Evolutionary conservation across 495 filamentous ascomycete genomes (phyloP).

Genomic region (Neurospora intermedia): DNA sequence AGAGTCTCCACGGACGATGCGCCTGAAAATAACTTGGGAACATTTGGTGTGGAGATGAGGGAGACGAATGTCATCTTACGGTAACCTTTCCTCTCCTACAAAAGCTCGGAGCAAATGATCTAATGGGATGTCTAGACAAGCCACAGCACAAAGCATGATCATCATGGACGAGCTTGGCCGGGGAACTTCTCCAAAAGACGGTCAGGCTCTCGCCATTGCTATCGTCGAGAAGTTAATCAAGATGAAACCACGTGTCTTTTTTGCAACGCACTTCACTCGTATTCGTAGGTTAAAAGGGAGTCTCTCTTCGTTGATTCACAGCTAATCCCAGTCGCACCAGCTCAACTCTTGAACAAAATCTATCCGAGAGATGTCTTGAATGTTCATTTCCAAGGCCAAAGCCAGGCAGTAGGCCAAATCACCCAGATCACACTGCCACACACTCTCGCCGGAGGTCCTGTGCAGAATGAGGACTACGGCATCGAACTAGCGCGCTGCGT

Average conservation of each 20-base stretch:
- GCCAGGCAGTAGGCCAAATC: slow-evolving; percentile 26
- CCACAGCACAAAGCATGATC: slow-evolving; percentile 62
- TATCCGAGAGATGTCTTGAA: slow-evolving; percentile 68
- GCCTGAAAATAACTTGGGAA: slow-evolving; percentile 84
- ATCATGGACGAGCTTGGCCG: slow-evolving; percentile 91
- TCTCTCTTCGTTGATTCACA: background rate
- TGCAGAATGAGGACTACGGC: slow-evolving; percentile 66
- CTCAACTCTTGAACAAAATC: slow-evolving; percentile 49
- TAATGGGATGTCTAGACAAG: slow-evolving; percentile 37
- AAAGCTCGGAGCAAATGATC: slow-evolving; percentile 30
- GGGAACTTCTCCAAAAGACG: slow-evolving; percentile 83
- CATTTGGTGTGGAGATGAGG: slow-evolving; percentile 89
- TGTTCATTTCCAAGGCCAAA: slow-evolving; percentile 68
- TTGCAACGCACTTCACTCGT: slow-evolving; percentile 85
- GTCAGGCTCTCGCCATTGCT: slow-evolving; percentile 77
- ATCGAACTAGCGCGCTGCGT: slow-evolving; percentile 67
- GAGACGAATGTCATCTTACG: slow-evolving; percentile 87
- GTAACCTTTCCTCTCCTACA: slow-evolving; percentile 21
- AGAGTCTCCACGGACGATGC: slow-evolving; percentile 78
- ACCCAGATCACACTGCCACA: slow-evolving; percentile 73
- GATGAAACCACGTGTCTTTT: slow-evolving; percentile 71
- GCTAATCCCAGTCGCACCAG: slow-evolving; percentile 17
- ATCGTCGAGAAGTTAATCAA: slow-evolving; percentile 79
- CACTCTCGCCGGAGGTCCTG: slow-evolving; percentile 58
- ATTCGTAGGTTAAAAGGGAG: slow-evolving; percentile 34